Conservation (phyloP, 2,329 filamentous ascomycete genomes). For the Alternaria brassicae region DNA sequence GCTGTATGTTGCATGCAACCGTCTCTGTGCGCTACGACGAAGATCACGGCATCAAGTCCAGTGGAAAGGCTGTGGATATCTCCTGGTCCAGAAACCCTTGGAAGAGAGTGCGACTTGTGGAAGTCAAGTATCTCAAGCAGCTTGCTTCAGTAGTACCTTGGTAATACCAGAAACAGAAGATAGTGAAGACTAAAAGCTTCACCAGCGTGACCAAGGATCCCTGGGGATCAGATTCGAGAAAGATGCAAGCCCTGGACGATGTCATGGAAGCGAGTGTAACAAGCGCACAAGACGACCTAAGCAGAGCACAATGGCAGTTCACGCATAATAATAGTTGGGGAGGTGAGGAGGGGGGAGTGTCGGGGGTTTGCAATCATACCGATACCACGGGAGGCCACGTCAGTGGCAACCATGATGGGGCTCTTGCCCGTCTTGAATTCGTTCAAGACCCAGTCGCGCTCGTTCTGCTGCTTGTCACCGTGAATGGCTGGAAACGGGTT, state of each 20-base stretch:
- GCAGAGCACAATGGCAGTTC: constrained; percentile 80
- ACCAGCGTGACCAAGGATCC: constrained; percentile 89
- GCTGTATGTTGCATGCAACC: constrained; percentile 61
- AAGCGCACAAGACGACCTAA: constrained; percentile 85
- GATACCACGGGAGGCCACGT: constrained; percentile 99
- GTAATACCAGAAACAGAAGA: constrained; percentile 73
- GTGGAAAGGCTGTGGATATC: constrained; percentile 61
- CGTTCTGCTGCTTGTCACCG: constrained; percentile 99
- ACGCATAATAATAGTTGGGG: constrained; percentile 60
- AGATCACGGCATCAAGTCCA: constrained; percentile 54
- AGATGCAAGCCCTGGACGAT: constrained; percentile 87
- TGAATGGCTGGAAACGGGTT: constrained; percentile 76
- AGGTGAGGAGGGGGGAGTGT: constrained; percentile 50
- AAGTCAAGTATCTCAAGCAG: constrained; percentile 74
- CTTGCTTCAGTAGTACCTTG: constrained; percentile 74
- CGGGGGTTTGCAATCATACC: constrained; percentile 84
- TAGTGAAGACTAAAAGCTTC: constrained; percentile 72
- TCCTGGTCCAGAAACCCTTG: constrained; percentile 73
- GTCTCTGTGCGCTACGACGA: constrained; percentile 62
- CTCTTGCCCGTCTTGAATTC: constrained; percentile 99
- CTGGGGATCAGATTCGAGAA: constrained; percentile 79
- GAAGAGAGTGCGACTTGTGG: constrained; percentile 72
- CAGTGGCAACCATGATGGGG: constrained; percentile 99
- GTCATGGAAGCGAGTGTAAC: constrained; percentile 78
- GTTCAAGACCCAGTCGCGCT: constrained; percentile 99